Base-by-base conservation (phyloP, 164 flowering plant genomes). In the Annona squamosa region DNA sequence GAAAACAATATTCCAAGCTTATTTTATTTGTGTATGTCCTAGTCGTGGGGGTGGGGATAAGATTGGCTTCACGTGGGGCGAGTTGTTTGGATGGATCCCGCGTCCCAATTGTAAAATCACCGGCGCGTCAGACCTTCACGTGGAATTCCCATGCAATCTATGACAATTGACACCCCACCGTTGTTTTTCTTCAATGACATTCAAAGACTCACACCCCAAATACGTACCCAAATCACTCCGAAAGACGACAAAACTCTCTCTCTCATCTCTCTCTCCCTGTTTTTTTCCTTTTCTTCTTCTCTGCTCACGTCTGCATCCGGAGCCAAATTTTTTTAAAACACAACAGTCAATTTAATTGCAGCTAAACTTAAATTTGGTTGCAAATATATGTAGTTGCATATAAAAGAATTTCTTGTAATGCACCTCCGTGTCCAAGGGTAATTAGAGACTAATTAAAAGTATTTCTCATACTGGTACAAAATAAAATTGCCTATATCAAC, bases 71-170 rank as follows among this genome's bases (percentile, higher is more conserved):
- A 82, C 85, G 79, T 78, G 82, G 71, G 41, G n/a, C 0, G 59
- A 9, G 10, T 52, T 52, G 13, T 26, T 26, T 26, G 37, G 37
- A 26, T 26, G 59, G 13, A 52, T 5, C 77, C 52, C 80, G 67
- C 80, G 75, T 77, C 63, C 67, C 42, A 19, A 64, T 48, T 70
- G 74, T 74, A 67, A 76, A 79, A 72, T 56, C 72, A 82, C 82
- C 82, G 80, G 81, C 84, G 44, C 65, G 89, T 88, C 90, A 87
- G 90, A 75, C 3, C 43, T 81, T 88, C 91, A 87, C 90, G 85
- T 86, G 90, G 79, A 71, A 73, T 77, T 82, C 82, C 81, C 87
- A 79, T 84, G 91, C 84, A 84, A 69, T 76, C 70, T 75, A 64
- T 77, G 78, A 75, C 76, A 75, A 57, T 26, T 26, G 37, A 26